Evolutionary conservation across 2,329 filamentous ascomycete species (phyloP).

Genomic region (Apiospora arundinis): DNA sequence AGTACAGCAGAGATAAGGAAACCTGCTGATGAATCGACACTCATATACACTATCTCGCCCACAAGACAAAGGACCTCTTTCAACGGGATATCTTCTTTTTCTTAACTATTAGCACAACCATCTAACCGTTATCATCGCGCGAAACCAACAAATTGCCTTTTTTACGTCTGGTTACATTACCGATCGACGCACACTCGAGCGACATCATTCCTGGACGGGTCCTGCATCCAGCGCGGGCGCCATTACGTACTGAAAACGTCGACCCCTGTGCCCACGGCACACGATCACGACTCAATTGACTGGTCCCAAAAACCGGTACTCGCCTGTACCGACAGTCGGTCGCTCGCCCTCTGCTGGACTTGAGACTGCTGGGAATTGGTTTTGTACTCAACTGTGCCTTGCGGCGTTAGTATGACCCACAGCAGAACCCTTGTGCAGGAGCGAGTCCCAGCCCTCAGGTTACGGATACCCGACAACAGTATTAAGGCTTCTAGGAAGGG

Average conservation of each 20-base stretch:
- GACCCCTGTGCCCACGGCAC: constrained; percentile 2
- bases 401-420: constrained; percentile 12
- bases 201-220: constrained; percentile 20
- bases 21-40: constrained; percentile 2
- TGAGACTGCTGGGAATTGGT: constrained; percentile 11
- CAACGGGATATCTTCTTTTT: neutral
- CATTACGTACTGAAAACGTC: constrained; percentile 14
- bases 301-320: constrained; percentile 5
- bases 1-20: constrained; percentile 16
- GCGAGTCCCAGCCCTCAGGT: constrained; percentile 16
- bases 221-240: constrained; percentile 16
- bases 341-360: neutral
- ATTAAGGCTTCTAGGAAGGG: constrained; percentile 9
- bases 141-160: neutral
- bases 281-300: constrained; percentile 17
- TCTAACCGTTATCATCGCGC: neutral
- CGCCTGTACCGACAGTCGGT: constrained; percentile 3
- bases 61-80: neutral
- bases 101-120: neutral
- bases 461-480: constrained; percentile 5
- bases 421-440: constrained; percentile 15
- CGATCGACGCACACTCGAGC: constrained; percentile 15
- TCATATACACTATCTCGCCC: neutral
- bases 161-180: constrained; percentile 11
- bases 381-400: constrained; percentile 12